Evolutionary conservation across 2,329 filamentous ascomycete species (phyloP), one percentile per base, ranked within the genome.

Genomic region (Beauveria pseudobassiana): DNA sequence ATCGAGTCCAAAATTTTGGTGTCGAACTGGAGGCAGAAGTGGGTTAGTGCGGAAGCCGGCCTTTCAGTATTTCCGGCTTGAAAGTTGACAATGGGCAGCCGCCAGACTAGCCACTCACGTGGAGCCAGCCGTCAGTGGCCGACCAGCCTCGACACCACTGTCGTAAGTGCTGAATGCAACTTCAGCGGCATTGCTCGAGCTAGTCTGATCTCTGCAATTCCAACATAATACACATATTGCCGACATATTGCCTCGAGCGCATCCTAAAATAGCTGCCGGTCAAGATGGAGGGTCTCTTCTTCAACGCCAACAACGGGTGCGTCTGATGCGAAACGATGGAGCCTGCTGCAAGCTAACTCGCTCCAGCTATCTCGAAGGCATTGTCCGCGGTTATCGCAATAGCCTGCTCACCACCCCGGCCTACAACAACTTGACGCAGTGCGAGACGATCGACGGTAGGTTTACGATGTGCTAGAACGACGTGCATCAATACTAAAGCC

Each of bases 311-410:
- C 77, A 93, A 91, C 77, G 93, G 93, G 89, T 93, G 80, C 66
- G 83, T 73, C 55, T 38, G 59, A n/a, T 16, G 14, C n/a, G 28
- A n/a, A 22, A 42, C 24, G 20, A 22, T 48, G 28, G 20, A 26
- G 59, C 18, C 57, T 58, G 40, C 55, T 24, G 26, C 55, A 59
- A 65, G 66, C 73, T 76, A 65, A 76, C 66, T 45, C 54, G 49
- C 42, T 40, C 64, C 71, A 96, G 93, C 78, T 98, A 96, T 78
- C 87, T 98, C 74, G 95, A 99, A 79, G 95, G 95, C 75, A 93
- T 99, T 74, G 91, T 98, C 71, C 90, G 95, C 71, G 95, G 95
- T 66, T 99, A 98, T 79, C 89, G 93, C 73, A 99, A 98, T 78
- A 85, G 88, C 71, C 88, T 99, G 66, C 85, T 99, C 73, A 98